phyloP scores from a whole-genome alignment of 1,284 basidiomycete species.

The Anthracocystis setariae region DNA sequence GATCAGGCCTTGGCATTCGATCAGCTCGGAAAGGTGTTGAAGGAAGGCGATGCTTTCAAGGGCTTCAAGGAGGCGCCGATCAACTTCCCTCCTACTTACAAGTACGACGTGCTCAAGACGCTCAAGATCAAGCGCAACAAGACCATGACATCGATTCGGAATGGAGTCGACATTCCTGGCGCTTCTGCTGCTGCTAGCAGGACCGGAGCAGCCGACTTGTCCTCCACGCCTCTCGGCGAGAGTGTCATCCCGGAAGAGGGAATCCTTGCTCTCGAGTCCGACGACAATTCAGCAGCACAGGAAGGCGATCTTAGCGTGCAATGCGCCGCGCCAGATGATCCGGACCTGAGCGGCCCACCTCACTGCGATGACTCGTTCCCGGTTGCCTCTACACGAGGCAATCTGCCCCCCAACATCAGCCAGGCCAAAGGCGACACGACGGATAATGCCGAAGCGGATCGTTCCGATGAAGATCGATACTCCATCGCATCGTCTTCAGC shows the following conservation, averaged over 20 bases:
- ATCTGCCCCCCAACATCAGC: background rate
- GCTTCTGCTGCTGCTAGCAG: background rate
- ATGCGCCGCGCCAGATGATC: slow-evolving; percentile 1
- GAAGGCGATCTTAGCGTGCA: slow-evolving; percentile 13
- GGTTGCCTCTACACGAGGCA: background rate
- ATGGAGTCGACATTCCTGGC: slow-evolving; percentile 26
- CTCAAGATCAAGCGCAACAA: slow-evolving; percentile 66
- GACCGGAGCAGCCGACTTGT: slow-evolving; percentile 8
- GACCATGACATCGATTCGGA: slow-evolving; percentile 21
- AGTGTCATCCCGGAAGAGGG: slow-evolving; percentile 43
- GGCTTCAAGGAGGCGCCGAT: slow-evolving; percentile 74
- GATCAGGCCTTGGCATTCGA: slow-evolving; percentile 75
- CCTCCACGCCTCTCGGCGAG: slow-evolving; percentile 18
- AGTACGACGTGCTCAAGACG: slow-evolving; percentile 77
- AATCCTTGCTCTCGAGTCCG: slow-evolving; percentile 2
- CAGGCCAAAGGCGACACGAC: slow-evolving; percentile 7
- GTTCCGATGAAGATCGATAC: slow-evolving; percentile 48
- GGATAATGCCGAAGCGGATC: slow-evolving; percentile 11
- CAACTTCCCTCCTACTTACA: slow-evolving; percentile 74
- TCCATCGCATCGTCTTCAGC: slow-evolving; percentile 50
- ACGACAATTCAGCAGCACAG: background rate
- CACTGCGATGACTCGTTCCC: background rate
- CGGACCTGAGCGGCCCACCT: slow-evolving; percentile 1
- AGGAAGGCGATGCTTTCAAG: slow-evolving; percentile 70
- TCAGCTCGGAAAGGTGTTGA: slow-evolving; percentile 79